Base-by-base conservation (phyloP, 306 rosid genomes). In the Fragaria vesca region DNA sequence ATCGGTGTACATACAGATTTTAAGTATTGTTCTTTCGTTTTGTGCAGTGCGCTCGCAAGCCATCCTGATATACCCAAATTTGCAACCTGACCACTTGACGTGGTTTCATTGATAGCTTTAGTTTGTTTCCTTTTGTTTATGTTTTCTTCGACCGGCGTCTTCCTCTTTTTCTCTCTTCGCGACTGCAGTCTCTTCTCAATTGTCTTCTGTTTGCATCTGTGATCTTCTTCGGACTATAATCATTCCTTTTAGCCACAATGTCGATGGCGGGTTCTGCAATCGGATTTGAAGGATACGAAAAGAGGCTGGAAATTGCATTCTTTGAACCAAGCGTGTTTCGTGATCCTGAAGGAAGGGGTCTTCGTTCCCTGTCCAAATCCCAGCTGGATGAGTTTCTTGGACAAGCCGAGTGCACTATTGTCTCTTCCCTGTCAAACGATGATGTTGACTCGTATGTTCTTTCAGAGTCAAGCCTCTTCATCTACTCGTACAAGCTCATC, bases 11-110 rank as follows among this genome's bases (percentile, higher is more conserved):
- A 48, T 66, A 3, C 36, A 32, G 36, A 32, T 32, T 32, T 32
- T 76, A 34, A 81, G 47, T 24, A 17, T 77, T 12, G 0, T 54
- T 34, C 3, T 43, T 76, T 13, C 2, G 12, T 5, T 15, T 45
- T 79, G 1, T 91, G 90, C 97, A 91, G 97, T 91, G 93, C 84
- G 92, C 89, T 74, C 93, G 97, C 91, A 89, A 91, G 46, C 97
- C 97, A 86, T 91, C 97, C 87, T 89, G 96, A 91, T 82, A 87
- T 77, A 12, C 77, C 66, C 73, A 3, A 72, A 43, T 74, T 57
- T 10, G 84, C 70, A 28, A 51, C 28, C 79, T 70, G 69, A 74
- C 80, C 58, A 17, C 55, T 5, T 26, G 55, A 48, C 58, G 75
- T 70, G 68, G 70, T 75, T 76, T 73, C 46, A 80, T 50, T 34